These are phyloP conservation scores for cucumber (Cucumis sativus) DNA, from an alignment of 306 rosid species.

Conservation along the genomic window DNA sequence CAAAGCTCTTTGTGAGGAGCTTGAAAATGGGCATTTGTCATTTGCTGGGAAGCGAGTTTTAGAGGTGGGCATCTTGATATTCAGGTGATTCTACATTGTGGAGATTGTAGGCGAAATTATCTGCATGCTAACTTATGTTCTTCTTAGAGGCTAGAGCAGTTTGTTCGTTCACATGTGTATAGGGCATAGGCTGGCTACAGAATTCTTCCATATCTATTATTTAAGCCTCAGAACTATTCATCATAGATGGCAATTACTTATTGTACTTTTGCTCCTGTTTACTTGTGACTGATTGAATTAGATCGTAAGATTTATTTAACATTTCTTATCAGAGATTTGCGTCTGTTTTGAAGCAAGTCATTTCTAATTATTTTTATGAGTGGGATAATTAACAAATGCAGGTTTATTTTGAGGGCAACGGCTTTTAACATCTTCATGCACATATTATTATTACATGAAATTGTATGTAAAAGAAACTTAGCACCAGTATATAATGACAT, in stretches of 20 bases:
- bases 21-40: slow-evolving; percentile 33
- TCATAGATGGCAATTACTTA: neutral
- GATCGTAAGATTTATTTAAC: neutral
- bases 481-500: neutral
- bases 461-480: neutral
- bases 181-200: neutral
- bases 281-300: neutral
- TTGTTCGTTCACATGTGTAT: neutral
- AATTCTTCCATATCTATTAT: neutral
- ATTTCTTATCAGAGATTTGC: neutral
- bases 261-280: neutral
- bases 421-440: neutral
- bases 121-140: neutral
- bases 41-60: slow-evolving; percentile 53
- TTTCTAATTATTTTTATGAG: neutral
- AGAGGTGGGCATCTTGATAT: slow-evolving; percentile 51
- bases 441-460: neutral
- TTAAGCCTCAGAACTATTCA: neutral
- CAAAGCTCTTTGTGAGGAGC: slow-evolving; percentile 52
- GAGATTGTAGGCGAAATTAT: neutral
- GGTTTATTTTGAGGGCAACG: neutral
- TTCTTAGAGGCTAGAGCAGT: neutral
- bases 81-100: slow-evolving; percentile 19
- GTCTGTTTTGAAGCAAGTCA: neutral
- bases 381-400: neutral